phyloP scores from a whole-genome alignment of 768 basidiomycete species.

The Trametes cubensis region DNA sequence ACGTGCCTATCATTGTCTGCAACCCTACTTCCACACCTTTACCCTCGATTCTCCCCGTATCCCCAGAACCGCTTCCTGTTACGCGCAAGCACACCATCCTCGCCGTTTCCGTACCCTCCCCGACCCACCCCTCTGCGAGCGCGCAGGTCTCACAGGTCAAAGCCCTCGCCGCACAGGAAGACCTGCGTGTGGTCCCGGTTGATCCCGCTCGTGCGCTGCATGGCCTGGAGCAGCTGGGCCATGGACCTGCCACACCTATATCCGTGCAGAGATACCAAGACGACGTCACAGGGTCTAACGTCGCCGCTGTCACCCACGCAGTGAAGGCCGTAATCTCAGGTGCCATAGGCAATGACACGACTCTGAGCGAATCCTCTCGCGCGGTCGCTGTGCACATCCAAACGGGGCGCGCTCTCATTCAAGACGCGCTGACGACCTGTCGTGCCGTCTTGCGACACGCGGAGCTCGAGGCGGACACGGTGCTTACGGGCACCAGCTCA shows the following conservation, averaged over 20 bases:
- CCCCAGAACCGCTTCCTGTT: constrained; percentile 25
- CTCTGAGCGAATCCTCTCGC: background rate
- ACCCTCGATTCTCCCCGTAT: constrained; percentile 35
- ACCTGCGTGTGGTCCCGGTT: constrained; percentile 44
- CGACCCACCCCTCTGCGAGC: constrained; percentile 4
- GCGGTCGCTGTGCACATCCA: constrained; percentile 20
- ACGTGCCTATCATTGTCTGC: constrained; percentile 64
- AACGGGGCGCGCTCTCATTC: constrained; percentile 29
- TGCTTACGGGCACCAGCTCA: constrained; percentile 14
- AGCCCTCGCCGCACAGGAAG: constrained; percentile 33
- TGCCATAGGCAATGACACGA: background rate
- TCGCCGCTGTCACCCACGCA: constrained; percentile 50
- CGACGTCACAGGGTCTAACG: constrained; percentile 58
- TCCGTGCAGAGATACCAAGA: constrained; percentile 69
- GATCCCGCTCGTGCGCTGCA: constrained; percentile 62
- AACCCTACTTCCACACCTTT: constrained; percentile 61
- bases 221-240: constrained; percentile 53
- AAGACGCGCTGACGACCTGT: constrained; percentile 23
- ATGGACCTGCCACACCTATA: constrained; percentile 46
- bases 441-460: constrained; percentile 18
- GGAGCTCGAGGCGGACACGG: constrained; percentile 24
- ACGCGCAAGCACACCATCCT: constrained; percentile 31
- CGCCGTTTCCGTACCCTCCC: constrained; percentile 30
- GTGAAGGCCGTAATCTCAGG: constrained; percentile 32
- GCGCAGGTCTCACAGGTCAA: constrained; percentile 22